Base-by-base conservation (phyloP, 768 basidiomycete species). In the Phlebiopsis gigantea region DNA sequence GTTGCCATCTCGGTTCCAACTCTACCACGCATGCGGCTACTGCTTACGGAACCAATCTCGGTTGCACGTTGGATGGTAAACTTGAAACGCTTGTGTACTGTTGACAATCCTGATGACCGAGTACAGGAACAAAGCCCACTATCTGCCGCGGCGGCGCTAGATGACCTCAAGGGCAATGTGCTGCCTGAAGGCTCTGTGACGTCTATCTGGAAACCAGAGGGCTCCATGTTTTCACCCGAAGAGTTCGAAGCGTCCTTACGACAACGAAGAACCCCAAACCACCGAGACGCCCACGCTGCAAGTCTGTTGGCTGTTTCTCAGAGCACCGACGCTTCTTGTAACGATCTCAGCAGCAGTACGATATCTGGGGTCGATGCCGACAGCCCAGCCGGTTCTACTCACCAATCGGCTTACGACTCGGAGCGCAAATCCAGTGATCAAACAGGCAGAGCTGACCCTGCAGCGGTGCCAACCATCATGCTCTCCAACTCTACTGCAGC, bases 31-130 rank as follows among this genome's bases (percentile, higher is more conserved):
- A 64, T 75, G 65, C 69, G 65, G 28, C 24, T 67, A 59, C 63
- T 73, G 66, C 61, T 75, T 29, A 65, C 61, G 59, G 73, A 75
- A 57, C 66, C 59, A 5, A 53, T 74, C 22, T 72, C 68, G 43
- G 65, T 74, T 24, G 62, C 64, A 43, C 64, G 60, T 31, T 75
- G 73, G 73, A 56, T 64, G 49, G 73, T 75, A 57, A 62, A 74
- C 64, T 2, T 42, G 44, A 34, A 44, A 34, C 52, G 28, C 1
- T 2, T 34, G 22, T 53, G 31, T 22, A 34, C 34, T 39, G 12
- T 7, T 21, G 21, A 41, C 25, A 22, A 60, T 53, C 15, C 45
- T 52, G 9, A 61, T 61, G 45, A 26, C 15, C 17, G 15, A 8
- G 7, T 28, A 4, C 19, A 52, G 44, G 53, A 47, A 41, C 30